Conservation (phyloP, 768 basidiomycete species). For the Pulveroboletus sp. region DNA sequence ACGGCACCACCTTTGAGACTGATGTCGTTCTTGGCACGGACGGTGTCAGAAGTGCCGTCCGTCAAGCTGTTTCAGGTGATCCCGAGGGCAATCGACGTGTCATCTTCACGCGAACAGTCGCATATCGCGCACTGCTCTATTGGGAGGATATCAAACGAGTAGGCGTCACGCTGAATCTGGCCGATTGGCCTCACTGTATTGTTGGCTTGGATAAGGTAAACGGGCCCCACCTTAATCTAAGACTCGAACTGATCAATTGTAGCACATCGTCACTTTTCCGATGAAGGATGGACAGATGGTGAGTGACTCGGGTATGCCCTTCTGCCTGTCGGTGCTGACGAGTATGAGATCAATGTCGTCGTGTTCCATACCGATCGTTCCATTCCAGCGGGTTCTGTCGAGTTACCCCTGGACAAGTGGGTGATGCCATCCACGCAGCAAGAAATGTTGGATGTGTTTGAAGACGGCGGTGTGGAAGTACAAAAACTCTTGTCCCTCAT, state of each 20-base stretch:
- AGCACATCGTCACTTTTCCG: slow-evolving; percentile 54
- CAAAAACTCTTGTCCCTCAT: slow-evolving; percentile 38
- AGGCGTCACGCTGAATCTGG: slow-evolving; percentile 40
- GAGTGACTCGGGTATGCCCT: slow-evolving; percentile 6
- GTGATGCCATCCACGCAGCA: slow-evolving; percentile 36
- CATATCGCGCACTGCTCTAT: slow-evolving; percentile 47
- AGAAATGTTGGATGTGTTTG: slow-evolving; percentile 41
- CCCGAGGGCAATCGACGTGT: slow-evolving; percentile 22
- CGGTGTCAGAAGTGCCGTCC: slow-evolving; percentile 34
- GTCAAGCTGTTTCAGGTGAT: slow-evolving; percentile 34
- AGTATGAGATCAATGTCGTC: slow-evolving; percentile 42
- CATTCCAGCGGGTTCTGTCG: slow-evolving; percentile 24
- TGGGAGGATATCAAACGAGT: slow-evolving; percentile 35
- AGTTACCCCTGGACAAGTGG: slow-evolving; percentile 35
- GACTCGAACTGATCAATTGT: neutral
- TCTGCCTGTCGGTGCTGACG: neutral
- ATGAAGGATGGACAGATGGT: slow-evolving; percentile 42
- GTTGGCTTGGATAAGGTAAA: slow-evolving; percentile 43
- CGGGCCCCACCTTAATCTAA: neutral
- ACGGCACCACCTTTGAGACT: slow-evolving; percentile 42
- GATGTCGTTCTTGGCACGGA: slow-evolving; percentile 46
- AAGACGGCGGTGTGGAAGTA: slow-evolving; percentile 45
- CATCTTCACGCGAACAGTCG: slow-evolving; percentile 42
- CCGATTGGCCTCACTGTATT: slow-evolving; percentile 36
- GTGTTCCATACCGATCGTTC: slow-evolving; percentile 35